Conservation (phyloP, 352 stramenopile genomes). For the Globisporangium parvum region DNA sequence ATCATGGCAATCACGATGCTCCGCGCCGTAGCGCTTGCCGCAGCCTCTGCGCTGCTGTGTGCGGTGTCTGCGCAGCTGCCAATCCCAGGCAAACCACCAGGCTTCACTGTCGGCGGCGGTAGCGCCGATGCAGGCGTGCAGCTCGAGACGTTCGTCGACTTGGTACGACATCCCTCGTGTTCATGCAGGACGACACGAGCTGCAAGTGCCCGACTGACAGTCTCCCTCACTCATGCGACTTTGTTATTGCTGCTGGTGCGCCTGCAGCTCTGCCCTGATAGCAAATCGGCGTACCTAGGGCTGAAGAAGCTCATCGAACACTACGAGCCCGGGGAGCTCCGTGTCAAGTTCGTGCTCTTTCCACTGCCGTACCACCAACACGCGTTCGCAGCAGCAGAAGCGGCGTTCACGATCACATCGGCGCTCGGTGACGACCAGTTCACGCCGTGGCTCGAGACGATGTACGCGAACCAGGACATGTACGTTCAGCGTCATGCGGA, state of each 20-base stretch:
- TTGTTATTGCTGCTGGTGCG: not conserved
- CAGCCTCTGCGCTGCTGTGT: slow-evolving; percentile 10
- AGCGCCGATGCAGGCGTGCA: slow-evolving; percentile 54
- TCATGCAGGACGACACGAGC: not conserved
- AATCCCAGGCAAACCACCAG: slow-evolving; percentile 54
- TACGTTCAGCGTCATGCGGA: slow-evolving; percentile 15
- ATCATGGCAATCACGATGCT: slow-evolving; percentile 17
- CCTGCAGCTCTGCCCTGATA: slow-evolving; percentile 64
- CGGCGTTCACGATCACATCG: slow-evolving; percentile 57
- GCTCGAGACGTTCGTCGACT: slow-evolving; percentile 79
- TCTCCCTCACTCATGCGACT: not conserved
- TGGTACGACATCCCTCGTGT: slow-evolving; percentile 23
- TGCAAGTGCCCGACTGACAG: not conserved
- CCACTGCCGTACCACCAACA: slow-evolving; percentile 76
- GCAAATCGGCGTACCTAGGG: slow-evolving; percentile 57
- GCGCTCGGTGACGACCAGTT: slow-evolving; percentile 53
- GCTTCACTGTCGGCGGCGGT: slow-evolving; percentile 54
- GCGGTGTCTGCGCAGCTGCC: slow-evolving; percentile 34
- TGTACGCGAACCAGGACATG: slow-evolving; percentile 76
- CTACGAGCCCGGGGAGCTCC: slow-evolving; percentile 53
- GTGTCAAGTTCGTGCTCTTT: slow-evolving; percentile 70
- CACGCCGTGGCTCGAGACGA: slow-evolving; percentile 64
- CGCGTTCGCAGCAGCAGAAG: slow-evolving; percentile 57
- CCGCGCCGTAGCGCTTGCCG: slow-evolving; percentile 9
- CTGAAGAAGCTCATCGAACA: slow-evolving; percentile 51